Evolutionary conservation across 2,329 filamentous ascomycete species (phyloP).

Genomic region (Xylariaceae sp.): DNA sequence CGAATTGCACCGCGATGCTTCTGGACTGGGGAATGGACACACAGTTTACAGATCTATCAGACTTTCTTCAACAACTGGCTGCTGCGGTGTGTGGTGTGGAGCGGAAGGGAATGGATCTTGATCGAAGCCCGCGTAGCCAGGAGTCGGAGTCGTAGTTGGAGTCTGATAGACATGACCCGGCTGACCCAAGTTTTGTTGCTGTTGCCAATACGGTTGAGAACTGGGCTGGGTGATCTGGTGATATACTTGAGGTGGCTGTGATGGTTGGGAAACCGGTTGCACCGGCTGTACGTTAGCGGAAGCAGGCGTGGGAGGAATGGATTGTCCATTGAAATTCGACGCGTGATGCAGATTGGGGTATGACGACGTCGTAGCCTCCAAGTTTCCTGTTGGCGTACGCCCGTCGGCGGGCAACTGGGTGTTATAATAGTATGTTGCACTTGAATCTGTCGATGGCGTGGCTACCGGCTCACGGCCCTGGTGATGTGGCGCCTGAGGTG

Average conservation of each 20-base stretch:
- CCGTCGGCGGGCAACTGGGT: slow-evolving; percentile 34
- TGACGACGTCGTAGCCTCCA: slow-evolving; percentile 43
- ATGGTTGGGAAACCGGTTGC: slow-evolving; percentile 25
- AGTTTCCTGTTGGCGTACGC: slow-evolving; percentile 35
- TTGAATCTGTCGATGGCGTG: slow-evolving; percentile 44
- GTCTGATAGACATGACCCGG: slow-evolving; percentile 35
- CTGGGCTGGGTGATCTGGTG: slow-evolving; percentile 32
- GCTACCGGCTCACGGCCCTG: slow-evolving; percentile 29
- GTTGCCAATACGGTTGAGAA: slow-evolving; percentile 47
- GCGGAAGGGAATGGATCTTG: slow-evolving; percentile 61
- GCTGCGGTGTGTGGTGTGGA: slow-evolving; percentile 55
- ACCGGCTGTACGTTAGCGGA: slow-evolving; percentile 22
- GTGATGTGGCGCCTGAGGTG: slow-evolving; percentile 28
- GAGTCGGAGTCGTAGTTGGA: slow-evolving; percentile 20
- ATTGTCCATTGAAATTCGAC: slow-evolving; percentile 41
- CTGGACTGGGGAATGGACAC: not conserved
- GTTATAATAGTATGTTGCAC: slow-evolving; percentile 54
- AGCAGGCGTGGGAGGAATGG: slow-evolving; percentile 36
- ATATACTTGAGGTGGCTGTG: slow-evolving; percentile 32
- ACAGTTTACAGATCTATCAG: slow-evolving; percentile 64
- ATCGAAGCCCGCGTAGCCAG: slow-evolving; percentile 45
- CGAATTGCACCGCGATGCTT: not conserved
- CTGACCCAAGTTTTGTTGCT: slow-evolving; percentile 40
- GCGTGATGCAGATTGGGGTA: slow-evolving; percentile 49
- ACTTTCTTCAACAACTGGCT: slow-evolving; percentile 64